These are phyloP conservation scores for Candida gigantensis DNA, from an alignment of 1,139 yeast genomes.

Conservation along the genomic window DNA sequence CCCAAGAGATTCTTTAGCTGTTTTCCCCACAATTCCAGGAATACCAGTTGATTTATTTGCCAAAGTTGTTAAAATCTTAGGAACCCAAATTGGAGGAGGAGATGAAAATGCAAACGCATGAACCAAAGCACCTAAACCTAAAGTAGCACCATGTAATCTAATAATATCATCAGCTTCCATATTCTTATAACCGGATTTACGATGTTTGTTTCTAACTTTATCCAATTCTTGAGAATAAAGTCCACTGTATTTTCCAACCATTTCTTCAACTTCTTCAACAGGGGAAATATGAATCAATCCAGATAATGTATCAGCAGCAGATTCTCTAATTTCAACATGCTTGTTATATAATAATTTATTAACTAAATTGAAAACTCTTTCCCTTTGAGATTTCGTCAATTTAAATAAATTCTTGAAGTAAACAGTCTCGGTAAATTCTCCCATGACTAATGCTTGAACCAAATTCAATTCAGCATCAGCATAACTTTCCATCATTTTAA, in stretches of 20 bases:
- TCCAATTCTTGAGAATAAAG: conserved; percentile 34
- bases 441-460: conserved; percentile 67
- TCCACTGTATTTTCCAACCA: conserved; percentile 27
- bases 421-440: conserved; percentile 72
- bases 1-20: conserved; percentile 81
- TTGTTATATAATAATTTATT: conserved; percentile 59
- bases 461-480: conserved; percentile 51
- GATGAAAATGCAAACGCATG: conserved; percentile 89
- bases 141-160: conserved; percentile 78
- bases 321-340: conserved; percentile 74
- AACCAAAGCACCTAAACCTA: conserved; percentile 86
- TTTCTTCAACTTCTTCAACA: conserved; percentile 47
- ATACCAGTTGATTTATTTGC: conserved; percentile 70
- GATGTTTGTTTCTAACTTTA: conserved; percentile 30
- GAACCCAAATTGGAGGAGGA: conserved; percentile 93
- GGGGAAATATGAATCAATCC: conserved; percentile 83
- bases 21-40: conserved; percentile 77
- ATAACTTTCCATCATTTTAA: conserved; percentile 52
- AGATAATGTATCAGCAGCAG: conserved; percentile 74
- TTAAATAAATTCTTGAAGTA: conserved; percentile 71
- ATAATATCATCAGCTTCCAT: conserved; percentile 44
- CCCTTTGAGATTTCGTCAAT: conserved; percentile 51
- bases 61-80: conserved; percentile 65
- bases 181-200: conserved; percentile 28
- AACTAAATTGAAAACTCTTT: conserved; percentile 53